Evolutionary conservation across 345 rosid genomes (phyloP), one percentile per base, ranked within the genome.

Genomic region (Citrus cavaleriei): DNA sequence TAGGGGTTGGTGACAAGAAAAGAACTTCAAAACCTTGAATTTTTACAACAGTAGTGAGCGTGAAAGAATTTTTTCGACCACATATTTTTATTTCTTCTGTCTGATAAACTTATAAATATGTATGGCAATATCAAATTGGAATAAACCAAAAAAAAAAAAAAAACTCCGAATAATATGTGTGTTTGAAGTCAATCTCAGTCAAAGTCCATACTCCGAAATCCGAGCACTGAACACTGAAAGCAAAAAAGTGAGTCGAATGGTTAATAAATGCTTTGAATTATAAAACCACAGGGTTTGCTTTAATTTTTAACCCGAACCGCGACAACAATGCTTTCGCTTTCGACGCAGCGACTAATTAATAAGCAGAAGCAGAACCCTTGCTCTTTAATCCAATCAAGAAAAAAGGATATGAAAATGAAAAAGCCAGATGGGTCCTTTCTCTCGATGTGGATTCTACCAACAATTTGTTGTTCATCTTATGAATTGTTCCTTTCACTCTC

Each of bases 401-500:
- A 22, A 59, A 59, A 10, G 30, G 0, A 72, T 24, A 40, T 0
- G 46, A 40, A 40, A 40, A 40, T 10, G 34, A 35, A n/a, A 10
- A 46, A 38, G 54, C n/a, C 24, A 13, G 37, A 73, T 49, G 84
- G 81, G 67, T 78, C 73, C 74, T 57, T 64, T 13, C 84, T 80
- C 85, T 82, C 34, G 51, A 69, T 64, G 82, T 64, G 87, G 76
- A 83, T 80, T 79, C 82, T 84, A 86, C 83, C 81, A 63, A 77
- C 81, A 59, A 77, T 82, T 86, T 87, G 80, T 82, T 81, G 86
- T 76, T 60, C 82, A 73, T 70, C 62, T 70, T 73, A 79, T 78
- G 93, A 83, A 42, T 84, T 81, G 92, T 93, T 90, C 87, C 84
- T 93, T 86, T 90, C 93, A 86, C 78, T 38, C 76, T 73, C 68